phyloP scores from a whole-genome alignment of 345 rosid species.

The Eucalyptus pauciflora region DNA sequence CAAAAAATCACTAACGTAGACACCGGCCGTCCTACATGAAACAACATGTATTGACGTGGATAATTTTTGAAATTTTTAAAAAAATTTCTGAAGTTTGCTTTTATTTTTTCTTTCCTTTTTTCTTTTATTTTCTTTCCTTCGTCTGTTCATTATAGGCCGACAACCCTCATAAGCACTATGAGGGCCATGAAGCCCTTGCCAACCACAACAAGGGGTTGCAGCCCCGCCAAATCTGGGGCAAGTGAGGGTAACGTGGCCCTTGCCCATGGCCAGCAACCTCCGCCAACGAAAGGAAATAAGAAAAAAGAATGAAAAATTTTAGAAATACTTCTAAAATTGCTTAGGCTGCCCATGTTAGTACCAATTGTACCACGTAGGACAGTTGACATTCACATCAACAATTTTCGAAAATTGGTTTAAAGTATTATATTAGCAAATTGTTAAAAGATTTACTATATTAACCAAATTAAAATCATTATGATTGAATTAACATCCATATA shows the following conservation, averaged over 20 bases:
- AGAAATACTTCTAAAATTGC: background rate
- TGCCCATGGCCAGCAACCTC: background rate
- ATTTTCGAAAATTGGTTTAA: background rate
- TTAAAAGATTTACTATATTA: background rate
- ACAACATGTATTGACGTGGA: background rate
- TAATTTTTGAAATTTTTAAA: too few relatives aligned
- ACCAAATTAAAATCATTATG: background rate
- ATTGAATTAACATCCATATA: background rate
- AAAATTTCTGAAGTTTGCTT: background rate
- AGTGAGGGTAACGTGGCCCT: background rate
- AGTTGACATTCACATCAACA: background rate
- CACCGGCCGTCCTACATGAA: fast-evolving
- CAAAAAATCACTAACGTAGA: background rate
- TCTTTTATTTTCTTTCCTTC: too few relatives aligned
- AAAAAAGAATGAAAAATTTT: background rate
- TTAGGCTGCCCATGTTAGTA: background rate
- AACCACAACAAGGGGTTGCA: background rate
- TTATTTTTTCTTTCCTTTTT: background rate
- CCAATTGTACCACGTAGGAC: background rate
- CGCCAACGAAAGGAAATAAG: background rate
- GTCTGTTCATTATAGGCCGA: too few relatives aligned
- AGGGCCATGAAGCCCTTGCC: background rate
- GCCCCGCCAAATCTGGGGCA: background rate
- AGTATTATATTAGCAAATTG: background rate
- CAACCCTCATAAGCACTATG: background rate